Conservation (phyloP, 2,329 filamentous ascomycete species). For the Penicillium vulpinum region DNA sequence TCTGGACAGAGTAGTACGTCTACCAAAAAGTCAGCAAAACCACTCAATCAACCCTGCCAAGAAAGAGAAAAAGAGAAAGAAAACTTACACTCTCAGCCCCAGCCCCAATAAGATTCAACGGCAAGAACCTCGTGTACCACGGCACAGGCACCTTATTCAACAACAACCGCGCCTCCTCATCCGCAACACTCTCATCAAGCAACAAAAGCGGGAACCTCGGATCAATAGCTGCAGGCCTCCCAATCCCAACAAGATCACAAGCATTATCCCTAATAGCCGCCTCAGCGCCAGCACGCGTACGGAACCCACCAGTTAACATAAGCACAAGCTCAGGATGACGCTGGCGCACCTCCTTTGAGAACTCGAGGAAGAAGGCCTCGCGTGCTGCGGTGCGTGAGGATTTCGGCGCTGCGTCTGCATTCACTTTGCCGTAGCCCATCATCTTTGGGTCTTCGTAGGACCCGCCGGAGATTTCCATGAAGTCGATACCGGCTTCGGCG, state of each 20-base stretch:
- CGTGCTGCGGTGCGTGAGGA: slow-evolving; percentile 53
- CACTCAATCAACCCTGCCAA: neutral
- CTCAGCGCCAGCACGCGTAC: slow-evolving; percentile 53
- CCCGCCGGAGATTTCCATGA: slow-evolving; percentile 68
- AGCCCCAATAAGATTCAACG: slow-evolving; percentile 29
- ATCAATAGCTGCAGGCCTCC: slow-evolving; percentile 48
- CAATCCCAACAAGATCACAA: slow-evolving; percentile 54
- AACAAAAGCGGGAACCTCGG: slow-evolving; percentile 42
- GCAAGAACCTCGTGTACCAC: slow-evolving; percentile 25
- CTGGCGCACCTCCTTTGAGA: slow-evolving; percentile 55
- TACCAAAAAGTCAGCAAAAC: slow-evolving; percentile 15
- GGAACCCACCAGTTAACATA: slow-evolving; percentile 65
- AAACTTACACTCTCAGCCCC: slow-evolving; percentile 34
- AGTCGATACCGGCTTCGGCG: slow-evolving; percentile 55
- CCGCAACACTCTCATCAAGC: slow-evolving; percentile 31
- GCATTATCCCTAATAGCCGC: slow-evolving; percentile 48
- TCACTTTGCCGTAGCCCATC: slow-evolving; percentile 28
- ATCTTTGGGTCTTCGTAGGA: slow-evolving; percentile 56
- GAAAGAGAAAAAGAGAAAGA: neutral
- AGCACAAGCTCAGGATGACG: slow-evolving; percentile 49
- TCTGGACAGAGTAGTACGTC: slow-evolving; percentile 23
- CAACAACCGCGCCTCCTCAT: slow-evolving; percentile 26
- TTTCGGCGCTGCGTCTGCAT: slow-evolving; percentile 25
- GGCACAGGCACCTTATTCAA: slow-evolving; percentile 29
- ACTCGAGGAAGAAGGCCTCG: slow-evolving; percentile 70